Evolutionary conservation across 139 green algal genomes (phyloP).

Genomic region (Dunaliella primolecta): DNA sequence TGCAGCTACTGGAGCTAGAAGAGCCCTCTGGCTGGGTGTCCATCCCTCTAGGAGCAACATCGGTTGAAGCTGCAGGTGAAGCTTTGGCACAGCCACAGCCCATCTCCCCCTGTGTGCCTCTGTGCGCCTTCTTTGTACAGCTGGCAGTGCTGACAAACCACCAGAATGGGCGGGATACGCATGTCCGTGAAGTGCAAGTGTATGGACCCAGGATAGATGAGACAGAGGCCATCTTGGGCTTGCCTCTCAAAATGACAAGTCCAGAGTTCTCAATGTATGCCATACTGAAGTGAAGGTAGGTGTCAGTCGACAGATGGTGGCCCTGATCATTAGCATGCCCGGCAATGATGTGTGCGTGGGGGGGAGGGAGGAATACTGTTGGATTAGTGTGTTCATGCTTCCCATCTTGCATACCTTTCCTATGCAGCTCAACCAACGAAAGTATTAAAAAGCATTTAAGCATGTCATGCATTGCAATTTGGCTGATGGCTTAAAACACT

Average conservation of each 20-base stretch:
- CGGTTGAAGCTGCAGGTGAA: background rate
- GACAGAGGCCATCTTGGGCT: background rate
- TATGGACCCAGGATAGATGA: conserved; percentile 57
- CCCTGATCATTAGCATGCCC: too few species aligned
- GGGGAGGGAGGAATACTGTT: too few species aligned
- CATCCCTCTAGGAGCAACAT: conserved; percentile 48
- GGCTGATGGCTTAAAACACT: too few species aligned
- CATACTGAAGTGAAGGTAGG: background rate
- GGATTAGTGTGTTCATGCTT: too few species aligned
- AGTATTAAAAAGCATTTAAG: too few species aligned
- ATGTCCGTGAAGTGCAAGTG: conserved; percentile 82
- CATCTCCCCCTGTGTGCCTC: background rate
- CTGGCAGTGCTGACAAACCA: conserved; percentile 88
- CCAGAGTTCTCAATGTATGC: conserved; percentile 6
- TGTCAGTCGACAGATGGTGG: too few species aligned
- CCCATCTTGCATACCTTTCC: too few species aligned
- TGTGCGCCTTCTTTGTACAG: conserved; percentile 61
- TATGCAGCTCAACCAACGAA: too few species aligned
- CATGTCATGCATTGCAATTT: too few species aligned
- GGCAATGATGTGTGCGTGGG: too few species aligned
- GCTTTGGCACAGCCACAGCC: background rate
- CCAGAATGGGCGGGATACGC: conserved; percentile 96
- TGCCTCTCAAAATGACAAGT: background rate
- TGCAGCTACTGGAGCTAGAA: conserved; percentile 73
- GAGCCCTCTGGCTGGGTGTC: conserved; percentile 87